These are phyloP conservation scores for Penicillium parvum DNA, from an alignment of 495 filamentous ascomycete species.

Conservation along the genomic window DNA sequence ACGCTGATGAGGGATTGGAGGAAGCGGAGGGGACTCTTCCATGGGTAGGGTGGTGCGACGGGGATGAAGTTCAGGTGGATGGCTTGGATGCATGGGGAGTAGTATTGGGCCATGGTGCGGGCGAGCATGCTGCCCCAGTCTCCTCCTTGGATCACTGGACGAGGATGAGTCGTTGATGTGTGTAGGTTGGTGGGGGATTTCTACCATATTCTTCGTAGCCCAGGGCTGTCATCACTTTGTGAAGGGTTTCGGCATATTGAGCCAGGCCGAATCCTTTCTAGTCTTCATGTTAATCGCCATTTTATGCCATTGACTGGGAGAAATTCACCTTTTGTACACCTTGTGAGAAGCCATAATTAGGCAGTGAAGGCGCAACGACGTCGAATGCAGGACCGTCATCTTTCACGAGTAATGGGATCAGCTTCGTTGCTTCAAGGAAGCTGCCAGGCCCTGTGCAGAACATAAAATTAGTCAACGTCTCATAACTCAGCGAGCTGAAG, in stretches of 20 bases:
- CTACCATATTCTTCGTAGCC: constrained; percentile 44
- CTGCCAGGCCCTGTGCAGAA: constrained; percentile 66
- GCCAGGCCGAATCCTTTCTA: constrained; percentile 39
- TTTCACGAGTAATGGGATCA: constrained; percentile 54
- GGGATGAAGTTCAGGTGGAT: constrained; percentile 43
- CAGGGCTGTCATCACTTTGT: constrained; percentile 40
- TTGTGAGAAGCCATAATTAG: constrained; percentile 67
- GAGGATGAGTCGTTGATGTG: not conserved
- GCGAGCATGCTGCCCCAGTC: constrained; percentile 47
- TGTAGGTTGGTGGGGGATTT: not conserved
- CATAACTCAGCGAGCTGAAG: not conserved
- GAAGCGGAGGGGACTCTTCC: constrained; percentile 31
- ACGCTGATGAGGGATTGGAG: constrained; percentile 30
- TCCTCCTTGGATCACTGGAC: constrained; percentile 45
- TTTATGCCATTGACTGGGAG: too few species aligned
- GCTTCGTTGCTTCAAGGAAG: constrained; percentile 61
- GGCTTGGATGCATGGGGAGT: constrained; percentile 38
- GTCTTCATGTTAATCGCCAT: constrained; percentile 6
- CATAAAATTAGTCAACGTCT: constrained; percentile 1
- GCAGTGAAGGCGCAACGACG: constrained; percentile 65
- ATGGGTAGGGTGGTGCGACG: constrained; percentile 30
- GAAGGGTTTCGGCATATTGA: constrained; percentile 41
- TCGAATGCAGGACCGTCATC: constrained; percentile 56
- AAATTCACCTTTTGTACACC: constrained; percentile 41
- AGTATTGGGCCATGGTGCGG: constrained; percentile 36